phyloP scores from a whole-genome alignment of 306 rosid species.

The Elaeagnus macrophylla region DNA sequence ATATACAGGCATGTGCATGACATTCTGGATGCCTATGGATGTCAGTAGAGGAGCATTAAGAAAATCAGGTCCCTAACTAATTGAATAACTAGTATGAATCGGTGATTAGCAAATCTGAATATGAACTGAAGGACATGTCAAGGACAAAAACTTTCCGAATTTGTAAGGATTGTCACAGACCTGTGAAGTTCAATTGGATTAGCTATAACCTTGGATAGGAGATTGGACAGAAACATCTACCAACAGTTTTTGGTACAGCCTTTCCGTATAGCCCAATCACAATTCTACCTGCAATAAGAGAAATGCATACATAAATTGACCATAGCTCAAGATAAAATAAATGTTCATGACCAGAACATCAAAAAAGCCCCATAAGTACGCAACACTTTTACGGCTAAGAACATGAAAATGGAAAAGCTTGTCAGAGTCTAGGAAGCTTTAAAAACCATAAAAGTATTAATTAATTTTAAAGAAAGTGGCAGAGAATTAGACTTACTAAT shows the following conservation, averaged over 20 bases:
- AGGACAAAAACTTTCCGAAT: too few species aligned
- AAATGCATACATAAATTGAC: slow-evolving; percentile 12
- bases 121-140: too few species aligned
- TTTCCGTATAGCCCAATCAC: slow-evolving; percentile 76
- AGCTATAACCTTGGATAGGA: slow-evolving; percentile 4
- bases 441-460: too few species aligned
- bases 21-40: too few species aligned
- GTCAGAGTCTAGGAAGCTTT: too few species aligned
- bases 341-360: not conserved
- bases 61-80: too few species aligned
- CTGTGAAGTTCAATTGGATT: not conserved
- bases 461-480: not conserved
- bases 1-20: too few species aligned
- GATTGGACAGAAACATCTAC: slow-evolving; percentile 35
- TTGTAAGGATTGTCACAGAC: not conserved
- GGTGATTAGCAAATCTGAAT: too few species aligned
- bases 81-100: too few species aligned
- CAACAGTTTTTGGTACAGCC: slow-evolving; percentile 75
- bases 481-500: not conserved
- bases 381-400: not conserved
- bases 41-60: too few species aligned
- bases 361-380: not conserved
- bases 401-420: too few species aligned
- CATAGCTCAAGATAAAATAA: slow-evolving; percentile 9
- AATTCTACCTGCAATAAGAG: slow-evolving; percentile 58